Base-by-base conservation (phyloP, 2,329 filamentous ascomycete genomes). In the Stagonosporopsis vannaccii region DNA sequence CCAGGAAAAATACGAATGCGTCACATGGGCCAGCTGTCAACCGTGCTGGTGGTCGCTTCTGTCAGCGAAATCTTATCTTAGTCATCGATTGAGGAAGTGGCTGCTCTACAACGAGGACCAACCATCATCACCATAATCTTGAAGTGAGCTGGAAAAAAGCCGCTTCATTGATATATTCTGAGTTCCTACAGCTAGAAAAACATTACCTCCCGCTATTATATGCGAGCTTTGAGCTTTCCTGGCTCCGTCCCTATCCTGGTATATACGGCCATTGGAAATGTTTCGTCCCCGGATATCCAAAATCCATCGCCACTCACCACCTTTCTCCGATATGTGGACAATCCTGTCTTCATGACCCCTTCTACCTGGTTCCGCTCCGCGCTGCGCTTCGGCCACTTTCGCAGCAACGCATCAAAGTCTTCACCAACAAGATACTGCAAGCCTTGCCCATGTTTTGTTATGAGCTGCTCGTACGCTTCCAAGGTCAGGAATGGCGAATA, bases 221-320 rank as follows among this genome's bases (percentile, higher is more conserved):
- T 43, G 12, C 26, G 19, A 30, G 41, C 41, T 22, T 32, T 43
- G 26, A 32, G 8, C 17, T 43, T 43, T 4, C 17, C 26, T 11
- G 15, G 25, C 15, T 19, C 26, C 26, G 9, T 12, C 6, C 25
- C 41, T 22, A 17, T 6, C 19, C 41, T 43, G 13, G 8, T 43
- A 12, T 71, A 72, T 23, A 71, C 49, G 13, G 66, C 68, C 64
- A 71, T 70, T 3, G 68, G 67, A 58, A 72, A 72, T 28, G 62
- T 59, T 35, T 56, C 65, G 49, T 73, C 70, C 6, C 50, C 59
- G 9, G 53, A 55, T 13, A 58, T 45, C 69, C 70, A 72, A 43
- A 71, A 71, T 3, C 60, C 67, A 13, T 60, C 52, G 4, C 63
- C 63, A 51, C n/a, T 17, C 8, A 71, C 48, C 2, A 36, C 58